Evolutionary conservation across 805 yeast genomes (phyloP), one percentile per base, ranked within the genome.

Genomic region (Wickerhamiella kurtzmanii): DNA sequence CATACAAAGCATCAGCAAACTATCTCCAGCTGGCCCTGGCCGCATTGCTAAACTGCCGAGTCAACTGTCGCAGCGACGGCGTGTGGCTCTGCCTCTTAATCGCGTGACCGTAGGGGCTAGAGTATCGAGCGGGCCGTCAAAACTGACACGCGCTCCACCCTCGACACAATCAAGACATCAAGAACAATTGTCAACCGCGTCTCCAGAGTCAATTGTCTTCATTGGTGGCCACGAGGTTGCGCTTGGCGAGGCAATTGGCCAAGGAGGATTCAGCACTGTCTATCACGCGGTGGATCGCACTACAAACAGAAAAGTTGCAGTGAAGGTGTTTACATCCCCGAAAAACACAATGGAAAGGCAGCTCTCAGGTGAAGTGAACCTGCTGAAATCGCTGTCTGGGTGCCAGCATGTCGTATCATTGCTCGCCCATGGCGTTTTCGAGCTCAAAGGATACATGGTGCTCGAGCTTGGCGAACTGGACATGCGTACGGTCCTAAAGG

Each of bases 401-500:
- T 73, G 79, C 53, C 74, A 74, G 32, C 67, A 96, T 44, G 96
- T 89, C 3, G 95, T 92, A 2, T 72, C 75, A 56, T 67, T 89
- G 40, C 65, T 82, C 35, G 95, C 86, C 57, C 76, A 81, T 61
- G 77, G 80, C n/a, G 68, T 86, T 53, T 70, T 71, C 2, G 76
- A 74, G 22, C 78, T 82, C 0, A 71, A 78, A 1, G 69, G 89
- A 35, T 71, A 73, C 57, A 66, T 89, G 51, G 82, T 87, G 2
- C 85, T 89, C 95, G 97, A 92, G 63, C 84, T 94, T 60, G 97
- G 97, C 18, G 95, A 89, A 51, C 75, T 83, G 45, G 96, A 89
- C 61, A 64, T 89, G 22, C 89, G 95, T 0, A 85, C 77, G 55
- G 88, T 88, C 6, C 69, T 89, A 43, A 74, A 77, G 38, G 74